A percentile compares a stretch with the other conserved stretches of the same genome.
Evolutionary conservation across 2,329 filamentous ascomycete genomes (phyloP).

Genomic region (Alternaria tenuissima): DNA sequence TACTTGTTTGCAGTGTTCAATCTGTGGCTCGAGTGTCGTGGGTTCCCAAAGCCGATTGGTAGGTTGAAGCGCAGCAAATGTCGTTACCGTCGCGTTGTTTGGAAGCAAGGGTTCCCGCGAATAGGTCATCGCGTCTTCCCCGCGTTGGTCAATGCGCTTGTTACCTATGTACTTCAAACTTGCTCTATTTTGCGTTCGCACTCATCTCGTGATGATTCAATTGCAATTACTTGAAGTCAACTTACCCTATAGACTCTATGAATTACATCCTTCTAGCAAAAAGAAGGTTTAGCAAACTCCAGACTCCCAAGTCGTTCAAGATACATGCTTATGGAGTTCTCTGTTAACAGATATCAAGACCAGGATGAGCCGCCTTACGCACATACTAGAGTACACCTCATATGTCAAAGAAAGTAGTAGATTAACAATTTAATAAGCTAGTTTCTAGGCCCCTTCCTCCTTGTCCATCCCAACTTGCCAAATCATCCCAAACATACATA

Average conservation of each 20-base stretch:
- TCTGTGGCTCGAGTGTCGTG: too few relatives aligned
- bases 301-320: too few relatives aligned
- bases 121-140: slow-evolving; percentile 19
- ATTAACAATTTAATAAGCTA: slow-evolving; percentile 2
- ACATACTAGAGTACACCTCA: neutral
- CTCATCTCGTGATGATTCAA: too few relatives aligned
- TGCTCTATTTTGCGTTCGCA: too few relatives aligned
- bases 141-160: slow-evolving; percentile 14
- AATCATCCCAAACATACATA: slow-evolving; percentile 1
- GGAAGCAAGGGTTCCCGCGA: neutral
- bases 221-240: too few relatives aligned
- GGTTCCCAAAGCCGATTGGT: neutral
- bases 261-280: too few relatives aligned
- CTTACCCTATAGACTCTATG: too few relatives aligned
- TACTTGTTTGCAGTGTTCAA: too few relatives aligned
- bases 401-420: neutral
- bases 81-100: slow-evolving; percentile 1
- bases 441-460: neutral
- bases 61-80: neutral
- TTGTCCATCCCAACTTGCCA: neutral
- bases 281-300: too few relatives aligned
- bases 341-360: too few relatives aligned
- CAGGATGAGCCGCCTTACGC: too few relatives aligned
- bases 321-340: too few relatives aligned
- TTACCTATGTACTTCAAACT: neutral